Base-by-base conservation (phyloP, 352 stramenopile species). In the Pythium plurisporium region DNA sequence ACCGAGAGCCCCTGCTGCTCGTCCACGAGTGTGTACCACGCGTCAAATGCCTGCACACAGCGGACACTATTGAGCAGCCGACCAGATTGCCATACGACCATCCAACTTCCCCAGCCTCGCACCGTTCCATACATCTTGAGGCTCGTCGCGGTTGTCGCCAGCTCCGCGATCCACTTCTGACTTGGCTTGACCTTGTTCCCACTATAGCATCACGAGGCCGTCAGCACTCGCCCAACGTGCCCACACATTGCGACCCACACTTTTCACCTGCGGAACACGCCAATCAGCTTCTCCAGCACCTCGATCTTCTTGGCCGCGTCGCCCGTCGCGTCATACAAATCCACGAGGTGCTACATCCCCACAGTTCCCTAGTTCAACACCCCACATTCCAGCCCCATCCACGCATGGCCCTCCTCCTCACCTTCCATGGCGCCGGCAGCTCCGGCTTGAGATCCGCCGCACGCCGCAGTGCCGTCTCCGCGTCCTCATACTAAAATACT, bases 351-450 rank as follows among this genome's bases (percentile, higher is more conserved):
- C 85, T 94, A 53, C 5, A 59, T 26, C 11, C 19, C 17, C 3
- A 51, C 14, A 69, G 48, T 54, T 14, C 27, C n/a, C 29, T 23
- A 22, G 41, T 34, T 15, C 11, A 19, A 40, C n/a, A 31, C 15
- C 5, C 19, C 17, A 27, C 26, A 20, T 19, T 26, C 27, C 38
- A n/a, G n/a, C n/a, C n/a, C n/a, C n/a, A n/a, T n/a, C n/a, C n/a
- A n/a, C n/a, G n/a, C n/a, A n/a, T n/a, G n/a, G n/a, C n/a, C n/a
- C n/a, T n/a, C n/a, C n/a, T 15, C 14, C 37, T 23, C 44, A 93
- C 85, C 80, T 94, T 95, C 83, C 86, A 94, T 0, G 79, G 70
- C n/a, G 74, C 70, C 4, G 86, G 83, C 23, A 89, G 57, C 9
- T 90, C 82, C 0, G 83, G 79, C 45, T 91, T 89, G 20, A 95